phyloP scores from a whole-genome alignment of 306 rosid genomes.

The Hippophae rhamnoides region DNA sequence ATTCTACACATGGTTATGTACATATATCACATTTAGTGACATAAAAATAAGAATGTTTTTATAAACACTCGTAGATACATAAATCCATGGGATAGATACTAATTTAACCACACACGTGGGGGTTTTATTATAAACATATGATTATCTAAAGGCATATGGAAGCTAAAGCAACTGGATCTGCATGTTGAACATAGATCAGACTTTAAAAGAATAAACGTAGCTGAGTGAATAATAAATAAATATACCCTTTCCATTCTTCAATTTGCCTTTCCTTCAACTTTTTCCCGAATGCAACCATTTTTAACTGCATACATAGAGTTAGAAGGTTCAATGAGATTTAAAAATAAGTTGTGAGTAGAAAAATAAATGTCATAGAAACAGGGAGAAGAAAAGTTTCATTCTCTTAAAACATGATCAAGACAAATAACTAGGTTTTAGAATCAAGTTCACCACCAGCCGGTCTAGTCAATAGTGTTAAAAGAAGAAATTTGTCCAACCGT shows the following conservation, averaged over 20 bases:
- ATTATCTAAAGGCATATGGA: neutral
- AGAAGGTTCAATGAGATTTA: slow-evolving; percentile 9
- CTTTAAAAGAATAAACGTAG: neutral
- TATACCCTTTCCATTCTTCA: slow-evolving; percentile 92
- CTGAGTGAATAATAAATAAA: slow-evolving; percentile 1
- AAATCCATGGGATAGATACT: neutral
- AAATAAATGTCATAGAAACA: slow-evolving; percentile 6
- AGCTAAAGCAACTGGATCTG: neutral
- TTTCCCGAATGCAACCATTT: slow-evolving; percentile 98
- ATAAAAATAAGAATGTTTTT: neutral
- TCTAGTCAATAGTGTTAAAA: neutral
- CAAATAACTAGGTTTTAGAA: neutral
- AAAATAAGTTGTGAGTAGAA: neutral
- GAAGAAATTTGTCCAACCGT: no score
- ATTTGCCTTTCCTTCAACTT: slow-evolving; percentile 86
- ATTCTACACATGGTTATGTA: neutral
- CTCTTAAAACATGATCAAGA: neutral
- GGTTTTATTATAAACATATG: neutral
- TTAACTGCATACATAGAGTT: slow-evolving; percentile 24
- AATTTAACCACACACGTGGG: no score
- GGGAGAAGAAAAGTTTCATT: neutral
- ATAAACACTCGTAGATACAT: neutral
- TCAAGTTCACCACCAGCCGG: neutral
- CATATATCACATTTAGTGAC: neutral
- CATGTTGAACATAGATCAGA: neutral